These are phyloP conservation scores for Cutaneotrichosporon sp. DNA, from an alignment of 1,284 basidiomycete species.

Conservation along the genomic window DNA sequence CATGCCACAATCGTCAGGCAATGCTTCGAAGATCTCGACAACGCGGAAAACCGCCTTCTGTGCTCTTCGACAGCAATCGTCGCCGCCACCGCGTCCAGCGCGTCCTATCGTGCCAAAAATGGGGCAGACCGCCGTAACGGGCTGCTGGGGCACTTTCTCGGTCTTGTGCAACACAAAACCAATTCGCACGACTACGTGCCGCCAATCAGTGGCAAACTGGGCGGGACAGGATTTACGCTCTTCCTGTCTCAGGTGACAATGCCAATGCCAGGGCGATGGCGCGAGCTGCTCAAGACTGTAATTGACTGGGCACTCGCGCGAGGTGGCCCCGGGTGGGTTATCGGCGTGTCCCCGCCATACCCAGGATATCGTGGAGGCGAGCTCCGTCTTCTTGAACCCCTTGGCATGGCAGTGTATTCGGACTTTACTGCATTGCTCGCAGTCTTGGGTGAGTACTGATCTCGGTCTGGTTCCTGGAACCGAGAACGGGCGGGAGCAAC, in stretches of 20 bases:
- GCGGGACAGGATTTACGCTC: slow-evolving; percentile 1
- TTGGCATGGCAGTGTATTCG: slow-evolving; percentile 5
- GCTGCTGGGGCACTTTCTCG: slow-evolving; percentile 1
- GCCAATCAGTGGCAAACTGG: slow-evolving; percentile 1
- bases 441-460: background rate
- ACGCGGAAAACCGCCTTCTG: slow-evolving; percentile 4
- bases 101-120: background rate
- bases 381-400: background rate
- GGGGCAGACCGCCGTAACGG: background rate
- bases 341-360: slow-evolving; percentile 4
- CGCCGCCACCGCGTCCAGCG: background rate
- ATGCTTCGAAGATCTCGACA: slow-evolving; percentile 2
- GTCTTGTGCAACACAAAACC: background rate
- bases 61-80: slow-evolving; percentile 1
- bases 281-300: slow-evolving; percentile 4
- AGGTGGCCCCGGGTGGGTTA: slow-evolving; percentile 6
- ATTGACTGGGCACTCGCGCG: slow-evolving; percentile 6
- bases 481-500: too few relatives aligned
- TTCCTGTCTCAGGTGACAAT: slow-evolving; percentile 3
- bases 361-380: slow-evolving; percentile 1
- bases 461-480: too few relatives aligned
- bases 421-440: slow-evolving; percentile 9
- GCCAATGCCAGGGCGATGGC: slow-evolving; percentile 4
- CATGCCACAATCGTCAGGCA: slow-evolving; percentile 1
- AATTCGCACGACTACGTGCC: background rate